Base-by-base conservation (phyloP, 176 grass and related monocot genomes). In the Chloris gayana region DNA sequence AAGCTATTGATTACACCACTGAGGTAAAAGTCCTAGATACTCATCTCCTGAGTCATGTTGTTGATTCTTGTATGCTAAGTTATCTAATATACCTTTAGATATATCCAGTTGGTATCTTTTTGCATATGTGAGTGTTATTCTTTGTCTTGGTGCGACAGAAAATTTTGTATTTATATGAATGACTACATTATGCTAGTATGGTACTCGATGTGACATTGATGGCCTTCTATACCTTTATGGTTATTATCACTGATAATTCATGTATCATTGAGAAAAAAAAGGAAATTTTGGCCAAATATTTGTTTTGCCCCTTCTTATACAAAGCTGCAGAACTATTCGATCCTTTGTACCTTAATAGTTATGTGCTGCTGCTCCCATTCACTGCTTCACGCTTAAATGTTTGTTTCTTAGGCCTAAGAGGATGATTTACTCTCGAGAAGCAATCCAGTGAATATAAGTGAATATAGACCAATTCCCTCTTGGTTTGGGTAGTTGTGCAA, bases 1-100 rank as follows among this genome's bases (percentile, higher is more conserved):
- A 98, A 84, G 96, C 86, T 81, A 87, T 98, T 88, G 92, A 98
- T 78, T 98, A 98, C 86, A 95, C 92, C 57, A 32, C 67, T 77
- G 88, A 93, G 88, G 96, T 98, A 88, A 77, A 63, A 19, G 13
- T 65, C 58, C 81, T 83, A 33, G 51, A 41, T 51, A 6, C 50
- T 74, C 27, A 58, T 75, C 44, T 41, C 15, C 32, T 26, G 60
- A 41, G 32, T 80, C 59, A 37, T 34, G 7, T 51, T 34, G 19
- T 67, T 58, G 75, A 42, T 44, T 75, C n/a, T 71, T 15, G 7
- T 38, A 71, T 37, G 1, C 9, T 57, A 64, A 46, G 25, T 14
- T 9, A 63, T 42, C 3, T 18, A 62, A 70, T 30, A 38, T 86
- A 64, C 66, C 41, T 31, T 69, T 69, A 79, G 33, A 18, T 74